Conservation (phyloP, 2,329 filamentous ascomycete species). For the Colletotrichum sp. region DNA sequence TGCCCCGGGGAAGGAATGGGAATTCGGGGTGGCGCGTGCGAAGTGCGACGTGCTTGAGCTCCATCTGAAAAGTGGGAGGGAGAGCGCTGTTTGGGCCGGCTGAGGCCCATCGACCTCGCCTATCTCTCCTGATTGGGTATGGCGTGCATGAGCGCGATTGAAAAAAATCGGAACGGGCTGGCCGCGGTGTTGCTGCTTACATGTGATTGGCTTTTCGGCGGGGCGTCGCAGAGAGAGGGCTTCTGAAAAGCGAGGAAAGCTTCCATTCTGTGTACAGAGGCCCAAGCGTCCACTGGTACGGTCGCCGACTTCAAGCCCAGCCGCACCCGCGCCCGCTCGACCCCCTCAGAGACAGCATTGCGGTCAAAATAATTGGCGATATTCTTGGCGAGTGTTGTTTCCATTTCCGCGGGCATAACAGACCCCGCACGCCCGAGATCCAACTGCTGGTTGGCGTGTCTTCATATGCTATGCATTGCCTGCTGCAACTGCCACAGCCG, state of each 20-base stretch:
- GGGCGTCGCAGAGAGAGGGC: neutral
- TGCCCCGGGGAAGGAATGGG: slow-evolving; percentile 16
- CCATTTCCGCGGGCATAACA: neutral
- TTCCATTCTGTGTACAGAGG: neutral
- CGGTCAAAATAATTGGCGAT: neutral
- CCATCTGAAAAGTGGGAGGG: neutral
- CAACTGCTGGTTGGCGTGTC: neutral
- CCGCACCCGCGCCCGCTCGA: neutral
- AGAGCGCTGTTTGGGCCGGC: slow-evolving; percentile 3
- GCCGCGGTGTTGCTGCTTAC: neutral
- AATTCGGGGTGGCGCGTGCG: slow-evolving; percentile 20
- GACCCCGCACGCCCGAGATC: neutral
- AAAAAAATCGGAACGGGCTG: neutral
- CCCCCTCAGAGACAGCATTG: neutral
- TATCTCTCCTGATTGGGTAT: slow-evolving; percentile 9
- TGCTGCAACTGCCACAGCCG: neutral
- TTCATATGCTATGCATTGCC: neutral
- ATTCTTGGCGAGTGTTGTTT: neutral
- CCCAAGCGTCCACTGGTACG: neutral
- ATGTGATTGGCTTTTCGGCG: slow-evolving; percentile 21
- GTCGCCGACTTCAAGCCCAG: neutral
- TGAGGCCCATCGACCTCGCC: neutral
- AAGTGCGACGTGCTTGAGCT: neutral
- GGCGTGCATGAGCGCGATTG: neutral
- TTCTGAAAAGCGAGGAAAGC: neutral